Base-by-base conservation (phyloP, 257 asterid species). In the Nicotiana tabacum region DNA sequence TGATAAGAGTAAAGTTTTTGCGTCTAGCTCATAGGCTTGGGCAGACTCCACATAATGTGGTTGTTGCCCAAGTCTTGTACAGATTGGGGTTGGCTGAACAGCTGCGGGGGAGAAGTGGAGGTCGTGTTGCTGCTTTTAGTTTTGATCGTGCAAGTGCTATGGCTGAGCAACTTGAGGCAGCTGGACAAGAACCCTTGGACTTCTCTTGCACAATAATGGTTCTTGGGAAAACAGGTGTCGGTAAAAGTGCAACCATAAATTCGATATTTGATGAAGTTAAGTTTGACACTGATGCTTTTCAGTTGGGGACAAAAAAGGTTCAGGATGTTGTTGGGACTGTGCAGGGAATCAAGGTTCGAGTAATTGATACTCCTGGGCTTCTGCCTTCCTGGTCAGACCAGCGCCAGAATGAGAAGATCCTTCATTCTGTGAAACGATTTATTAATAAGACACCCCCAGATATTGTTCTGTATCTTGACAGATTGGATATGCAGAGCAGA, bases 111-210 rank as follows among this genome's bases (percentile, higher is more conserved):
- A 90, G 99, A 89, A 94, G 91, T 84, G 97, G 98, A 30, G 90
- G 96, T 6, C 98, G 98, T 80, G 97, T 87, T 83, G 98, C 90
- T 81, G 95, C 97, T 66, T 93, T 96, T 58, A 96, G 97, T 88
- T 96, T 96, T 86, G 99, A 96, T 82, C 99, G 98, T 65, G 98
- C 99, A 6, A 96, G 98, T 89, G 97, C 98, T 35, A 89, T 94
- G 97, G 99, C 99, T 8, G 97, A 94, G 91, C 98, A 94, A 85
- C 98, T 96, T 51, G 99, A 96, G 92, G 92, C 98, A 43, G 90
- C 97, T 81, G 97, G 96, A 33, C 98, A 95, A 85, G 98, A 94
- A 57, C 97, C 97, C 82, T 87, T 96, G 85, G 95, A 96, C 89
- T 94, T 96, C 84, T 92, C 98, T 43, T 96, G 99, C 88, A 96